Conservation (phyloP, 768 basidiomycete species). For the Dioszegia hungarica region DNA sequence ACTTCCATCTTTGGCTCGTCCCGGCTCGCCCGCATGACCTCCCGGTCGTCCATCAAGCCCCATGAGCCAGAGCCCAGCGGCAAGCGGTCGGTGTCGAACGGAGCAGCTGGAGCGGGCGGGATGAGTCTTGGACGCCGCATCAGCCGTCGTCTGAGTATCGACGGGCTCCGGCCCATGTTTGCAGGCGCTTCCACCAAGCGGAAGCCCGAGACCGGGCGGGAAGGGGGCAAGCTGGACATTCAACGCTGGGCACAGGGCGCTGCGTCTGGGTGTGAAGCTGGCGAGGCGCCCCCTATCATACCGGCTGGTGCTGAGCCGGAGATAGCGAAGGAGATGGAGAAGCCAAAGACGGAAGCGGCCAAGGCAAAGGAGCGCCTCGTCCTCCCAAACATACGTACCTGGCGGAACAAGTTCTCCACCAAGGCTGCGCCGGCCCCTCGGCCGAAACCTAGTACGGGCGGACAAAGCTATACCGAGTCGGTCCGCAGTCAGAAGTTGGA, state of each 20-base stretch:
- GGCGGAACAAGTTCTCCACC: constrained; percentile 1
- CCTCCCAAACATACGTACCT: background rate
- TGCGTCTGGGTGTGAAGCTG: background rate
- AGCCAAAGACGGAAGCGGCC: too few relatives aligned
- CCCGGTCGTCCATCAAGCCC: background rate
- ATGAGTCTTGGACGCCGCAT: constrained; percentile 1
- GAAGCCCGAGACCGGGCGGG: background rate
- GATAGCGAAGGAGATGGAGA: background rate
- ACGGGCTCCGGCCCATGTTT: constrained; percentile 1
- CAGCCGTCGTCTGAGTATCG: constrained; percentile 3
- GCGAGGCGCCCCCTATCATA: background rate
- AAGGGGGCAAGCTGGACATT: constrained; percentile 5
- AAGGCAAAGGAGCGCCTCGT: background rate
- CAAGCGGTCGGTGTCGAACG: background rate
- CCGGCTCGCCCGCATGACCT: background rate
- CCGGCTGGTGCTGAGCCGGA: background rate
- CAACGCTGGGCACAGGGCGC: constrained; percentile 2
- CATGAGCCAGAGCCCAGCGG: background rate
- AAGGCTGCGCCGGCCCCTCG: background rate
- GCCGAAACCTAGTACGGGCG: background rate
- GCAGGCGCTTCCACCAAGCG: background rate
- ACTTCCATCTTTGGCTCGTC: constrained; percentile 4
- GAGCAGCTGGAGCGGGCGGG: background rate
- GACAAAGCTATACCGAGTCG: background rate
- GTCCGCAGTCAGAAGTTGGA: background rate